Evolutionary conservation across 2,329 filamentous ascomycete genomes (phyloP), one percentile per base, ranked within the genome.

Genomic region (Pyricularia sp.): DNA sequence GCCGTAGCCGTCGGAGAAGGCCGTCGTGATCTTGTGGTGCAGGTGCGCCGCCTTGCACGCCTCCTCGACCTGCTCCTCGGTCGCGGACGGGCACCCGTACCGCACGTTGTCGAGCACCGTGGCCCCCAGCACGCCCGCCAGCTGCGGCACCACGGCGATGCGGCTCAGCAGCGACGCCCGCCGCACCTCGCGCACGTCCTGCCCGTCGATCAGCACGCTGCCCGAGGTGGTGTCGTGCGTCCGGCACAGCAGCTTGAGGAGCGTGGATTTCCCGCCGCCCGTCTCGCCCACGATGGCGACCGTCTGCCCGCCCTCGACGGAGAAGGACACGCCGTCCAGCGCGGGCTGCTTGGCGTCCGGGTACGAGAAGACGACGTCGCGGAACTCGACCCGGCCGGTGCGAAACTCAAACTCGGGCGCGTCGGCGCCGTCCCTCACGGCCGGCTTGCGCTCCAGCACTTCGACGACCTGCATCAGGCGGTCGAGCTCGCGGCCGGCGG

Each of bases 141-240:
- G 83, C 72, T 90, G 84, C 2, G 86, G 86, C 0, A 89, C 86
- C 13, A 88, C 78, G 24, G 85, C 86, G 30, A 89, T 79, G 2
- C 78, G 76, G 24, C 83, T 78, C 10, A 86, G 79, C 2, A 89
- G 75, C 60, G 81, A 85, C 65, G 79, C 76, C 16, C 87, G 75
- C 0, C 81, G 84, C 1, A 89, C 79, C 30, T 83, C 77, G 26
- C 84, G 80, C 30, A 89, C 78, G 66, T 87, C 82, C 68, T 84
- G 81, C 0, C 81, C 83, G 67, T 87, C 84, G 49, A 87, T 82
- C 3, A 73, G 74, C 66, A 87, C 85, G 5, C 75, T 74, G 2
- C 84, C 85, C 2, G 71, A 71, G 0, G 77, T 79, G 2, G 84
- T 78, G 65, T 87, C 84, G 75, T 86, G 87, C 70, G 84, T 84